Conservation (phyloP, 805 yeast species). For the Groenewaldozyma salmanticensis region DNA sequence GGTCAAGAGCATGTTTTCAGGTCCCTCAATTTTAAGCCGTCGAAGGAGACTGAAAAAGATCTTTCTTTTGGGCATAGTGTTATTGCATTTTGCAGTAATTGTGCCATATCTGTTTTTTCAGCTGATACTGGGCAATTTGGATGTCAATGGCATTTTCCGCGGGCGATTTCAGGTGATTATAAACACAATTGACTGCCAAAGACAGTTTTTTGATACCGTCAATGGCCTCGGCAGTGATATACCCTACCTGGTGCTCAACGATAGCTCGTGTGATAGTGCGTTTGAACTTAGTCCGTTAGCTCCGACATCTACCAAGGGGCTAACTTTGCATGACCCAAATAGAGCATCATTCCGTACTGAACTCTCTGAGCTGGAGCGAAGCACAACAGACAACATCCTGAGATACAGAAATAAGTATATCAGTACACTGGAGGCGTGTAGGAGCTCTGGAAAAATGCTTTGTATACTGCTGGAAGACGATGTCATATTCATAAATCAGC, state of each 20-base stretch:
- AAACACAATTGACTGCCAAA: conserved; percentile 1
- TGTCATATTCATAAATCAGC: conserved; percentile 10
- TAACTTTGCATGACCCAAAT: not conserved
- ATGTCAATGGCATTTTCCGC: not conserved
- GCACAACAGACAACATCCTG: not conserved
- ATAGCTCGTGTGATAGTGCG: not conserved
- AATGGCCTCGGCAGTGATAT: not conserved
- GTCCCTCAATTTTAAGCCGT: no score
- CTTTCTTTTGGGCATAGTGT: no score
- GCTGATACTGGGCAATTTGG: not conserved
- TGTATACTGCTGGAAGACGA: conserved; percentile 16
- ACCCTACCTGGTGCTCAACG: not conserved
- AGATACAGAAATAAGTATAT: conserved; percentile 2
- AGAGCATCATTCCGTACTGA: not conserved
- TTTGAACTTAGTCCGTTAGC: not conserved
- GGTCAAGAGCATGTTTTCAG: no score
- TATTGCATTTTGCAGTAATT: not conserved
- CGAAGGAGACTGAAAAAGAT: no score
- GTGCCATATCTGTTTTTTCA: not conserved
- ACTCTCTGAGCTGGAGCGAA: not conserved
- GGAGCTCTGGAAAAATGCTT: conserved; percentile 9
- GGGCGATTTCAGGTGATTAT: not conserved
- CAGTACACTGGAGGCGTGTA: conserved; percentile 6
- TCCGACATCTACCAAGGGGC: not conserved
- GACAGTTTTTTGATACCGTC: not conserved